These are phyloP conservation scores for Straminergon stramineum DNA, from an alignment of 225 moss, liverwort and hornwort genomes.

Conservation along the genomic window DNA sequence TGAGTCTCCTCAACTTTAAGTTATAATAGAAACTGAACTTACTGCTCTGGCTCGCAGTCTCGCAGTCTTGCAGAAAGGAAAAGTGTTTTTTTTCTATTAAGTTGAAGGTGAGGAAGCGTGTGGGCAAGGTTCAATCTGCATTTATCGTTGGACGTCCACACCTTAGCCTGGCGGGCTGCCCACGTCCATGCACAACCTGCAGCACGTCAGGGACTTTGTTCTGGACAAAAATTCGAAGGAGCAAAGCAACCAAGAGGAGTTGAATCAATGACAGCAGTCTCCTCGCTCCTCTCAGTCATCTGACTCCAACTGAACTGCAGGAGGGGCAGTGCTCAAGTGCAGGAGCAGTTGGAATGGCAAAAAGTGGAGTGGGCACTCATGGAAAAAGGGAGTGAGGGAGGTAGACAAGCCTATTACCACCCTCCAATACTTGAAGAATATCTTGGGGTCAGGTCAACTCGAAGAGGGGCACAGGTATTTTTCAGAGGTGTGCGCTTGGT, in stretches of 20 bases:
- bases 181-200: slow-evolving; percentile 3
- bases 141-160: not conserved
- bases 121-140: not conserved
- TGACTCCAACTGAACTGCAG: not conserved
- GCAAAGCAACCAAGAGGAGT: too few species aligned
- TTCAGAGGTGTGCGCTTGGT: too few species aligned
- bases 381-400: too few species aligned
- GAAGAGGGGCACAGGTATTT: too few species aligned
- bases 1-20: not conserved
- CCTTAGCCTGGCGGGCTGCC: not conserved
- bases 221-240: not conserved
- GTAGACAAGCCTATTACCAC: too few species aligned
- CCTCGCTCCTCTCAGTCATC: not conserved
- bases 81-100: not conserved
- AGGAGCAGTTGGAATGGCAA: too few species aligned
- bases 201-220: not conserved
- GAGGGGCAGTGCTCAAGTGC: not conserved
- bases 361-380: too few species aligned
- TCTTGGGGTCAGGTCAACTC: too few species aligned
- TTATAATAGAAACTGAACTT: too few species aligned
- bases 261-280: not conserved
- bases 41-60: not conserved
- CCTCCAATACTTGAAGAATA: too few species aligned
- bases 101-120: not conserved
- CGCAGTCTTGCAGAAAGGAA: not conserved